Base-by-base conservation (phyloP, 306 rosid species). In the Vicia faba region DNA sequence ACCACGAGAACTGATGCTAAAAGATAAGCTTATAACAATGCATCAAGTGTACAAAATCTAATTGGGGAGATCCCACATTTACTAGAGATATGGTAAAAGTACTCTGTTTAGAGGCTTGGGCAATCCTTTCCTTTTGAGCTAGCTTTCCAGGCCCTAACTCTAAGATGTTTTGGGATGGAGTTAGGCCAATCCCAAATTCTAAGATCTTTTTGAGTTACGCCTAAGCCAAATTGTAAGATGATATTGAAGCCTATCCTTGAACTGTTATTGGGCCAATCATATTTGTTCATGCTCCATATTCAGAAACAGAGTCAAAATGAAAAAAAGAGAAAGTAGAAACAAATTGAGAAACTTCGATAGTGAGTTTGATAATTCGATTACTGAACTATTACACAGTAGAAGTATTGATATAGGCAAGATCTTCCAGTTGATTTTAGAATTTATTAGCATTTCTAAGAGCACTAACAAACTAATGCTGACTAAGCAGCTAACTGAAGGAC, bases 21-120 rank as follows among this genome's bases (percentile, higher is more conserved):
- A n/a, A 33, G 53, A 16, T 55, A 55, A 31, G 70, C 59, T 55
- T 53, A 44, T 23, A 28, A 45, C 55, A 59, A 50, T 14, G 70
- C 38, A 44, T 45, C 49, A 70, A 19, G 45, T 2, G 26, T 57
- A 58, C 13, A 57, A 70, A 57, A 48, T 58, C 46, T 33, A 48
- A 45, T 45, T n/a, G 51, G 7, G 7, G 51, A 45, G 51, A 45
- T 45, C 51, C 51, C 10, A 45, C 51, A n/a, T 45, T 13, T 45
- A 45, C 51, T 14, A 45, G 18, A 14, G 20, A 45, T 14, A 14
- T 14, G 51, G 51, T 45, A 45, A 45, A 45, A n/a, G 20, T n/a
- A 45, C 20, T 45, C 50, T 15, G 14, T 45, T 14, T 14, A 14
- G 6, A 45, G 20, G 51, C 51, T 14, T 45, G 51, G 51, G 20